Base-by-base conservation (phyloP, 805 yeast genomes). In the Blastobotrys chiropterorum region DNA sequence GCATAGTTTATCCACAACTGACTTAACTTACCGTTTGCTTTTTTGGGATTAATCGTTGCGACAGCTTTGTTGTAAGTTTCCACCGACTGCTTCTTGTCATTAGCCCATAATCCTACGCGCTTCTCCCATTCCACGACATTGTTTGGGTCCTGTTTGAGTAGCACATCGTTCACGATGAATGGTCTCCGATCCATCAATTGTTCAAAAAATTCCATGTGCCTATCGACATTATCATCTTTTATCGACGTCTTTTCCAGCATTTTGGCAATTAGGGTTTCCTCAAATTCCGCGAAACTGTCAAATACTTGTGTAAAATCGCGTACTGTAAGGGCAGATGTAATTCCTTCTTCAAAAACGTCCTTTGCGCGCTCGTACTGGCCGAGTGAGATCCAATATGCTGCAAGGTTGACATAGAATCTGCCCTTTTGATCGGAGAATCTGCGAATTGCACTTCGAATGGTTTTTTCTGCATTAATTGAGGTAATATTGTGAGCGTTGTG, bases 1-100 rank as follows among this genome's bases (percentile, higher is more conserved):
- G 95, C 86, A 64, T 86, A 90, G 2, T 73, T 67, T 3, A 78
- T 69, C 97, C 97, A 90, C 6, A 90, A 59, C 15, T 75, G 67
- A 0, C 82, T 77, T 4, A 88, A 67, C 2, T 59, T 60, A 8
- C 66, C 71, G 38, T 51, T 51, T 2, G 77, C 75, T 53, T 73
- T 74, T 19, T 75, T 66, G 0, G 95, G 92, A 53, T 85, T 78
- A 14, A 92, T 81, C 1, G 76, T 69, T 2, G 77, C 70, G 5
- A 90, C 72, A 0, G 96, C 96, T 15, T 77, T 69, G 0, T 82
- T 81, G 65, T 77, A 86, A 0, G 85, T 76, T 30, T 73, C 72
- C 15, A 84, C 69, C 2, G 77, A 74, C n/a, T 78, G 67, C 20
- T 75, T 72, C 2, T 59, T 60, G 3, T 68, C 63, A 2, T 69